Evolutionary conservation across 768 basidiomycete species (phyloP).

Genomic region (Pholiota microspora): DNA sequence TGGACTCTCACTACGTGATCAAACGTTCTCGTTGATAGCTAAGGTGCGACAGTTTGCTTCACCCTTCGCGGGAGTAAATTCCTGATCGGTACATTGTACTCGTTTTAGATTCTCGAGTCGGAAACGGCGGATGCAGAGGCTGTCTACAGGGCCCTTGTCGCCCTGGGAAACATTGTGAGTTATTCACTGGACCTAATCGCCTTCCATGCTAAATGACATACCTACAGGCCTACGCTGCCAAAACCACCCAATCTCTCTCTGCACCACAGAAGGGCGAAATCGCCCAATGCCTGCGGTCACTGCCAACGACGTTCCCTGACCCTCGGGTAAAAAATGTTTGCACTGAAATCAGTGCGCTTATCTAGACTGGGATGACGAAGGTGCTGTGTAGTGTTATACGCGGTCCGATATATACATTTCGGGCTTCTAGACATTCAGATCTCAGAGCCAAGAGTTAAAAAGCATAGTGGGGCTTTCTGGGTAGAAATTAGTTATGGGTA

Average conservation of each 20-base stretch:
- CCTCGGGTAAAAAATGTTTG: conserved; percentile 52
- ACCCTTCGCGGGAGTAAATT: background rate
- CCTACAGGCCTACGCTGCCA: conserved; percentile 48
- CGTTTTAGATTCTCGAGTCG: conserved; percentile 41
- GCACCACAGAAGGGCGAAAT: conserved; percentile 40
- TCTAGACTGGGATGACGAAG: conserved; percentile 18
- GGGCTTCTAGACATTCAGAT: background rate
- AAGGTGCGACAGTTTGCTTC: conserved; percentile 11
- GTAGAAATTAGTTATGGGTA: background rate
- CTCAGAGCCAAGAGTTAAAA: background rate
- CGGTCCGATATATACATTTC: too few species aligned
- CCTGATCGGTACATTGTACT: background rate
- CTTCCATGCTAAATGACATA: background rate
- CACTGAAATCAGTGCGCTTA: conserved; percentile 45
- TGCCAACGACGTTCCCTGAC: conserved; percentile 53
- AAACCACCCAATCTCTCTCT: conserved; percentile 33
- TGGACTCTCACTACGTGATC: conserved; percentile 34
- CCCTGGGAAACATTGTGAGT: conserved; percentile 70
- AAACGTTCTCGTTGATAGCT: conserved; percentile 40
- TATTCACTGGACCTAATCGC: background rate
- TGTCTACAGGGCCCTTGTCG: conserved; percentile 68
- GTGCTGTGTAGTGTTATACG: too few species aligned
- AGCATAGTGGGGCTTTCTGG: background rate
- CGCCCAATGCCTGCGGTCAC: conserved; percentile 33
- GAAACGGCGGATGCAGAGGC: conserved; percentile 64